Evolutionary conservation across 306 rosid genomes (phyloP).

Genomic region (Cajanus cajan): DNA sequence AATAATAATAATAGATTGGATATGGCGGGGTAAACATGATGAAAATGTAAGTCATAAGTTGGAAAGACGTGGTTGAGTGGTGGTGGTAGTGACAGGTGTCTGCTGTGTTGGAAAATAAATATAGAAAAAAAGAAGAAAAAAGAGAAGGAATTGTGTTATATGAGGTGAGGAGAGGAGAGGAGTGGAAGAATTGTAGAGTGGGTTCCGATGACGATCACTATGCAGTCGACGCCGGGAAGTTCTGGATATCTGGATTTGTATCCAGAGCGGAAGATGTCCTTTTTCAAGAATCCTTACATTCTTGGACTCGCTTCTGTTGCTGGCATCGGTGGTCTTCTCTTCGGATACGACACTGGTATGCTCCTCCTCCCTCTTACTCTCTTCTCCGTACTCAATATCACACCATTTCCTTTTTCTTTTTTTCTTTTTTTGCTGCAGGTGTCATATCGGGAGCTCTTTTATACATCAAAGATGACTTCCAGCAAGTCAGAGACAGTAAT

Average conservation of each 20-base stretch:
- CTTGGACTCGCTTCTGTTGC: slow-evolving; percentile 44
- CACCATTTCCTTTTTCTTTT: not conserved
- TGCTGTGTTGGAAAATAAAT: no score
- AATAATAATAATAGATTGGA: no score
- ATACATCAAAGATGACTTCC: slow-evolving; percentile 48
- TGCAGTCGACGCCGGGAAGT: slow-evolving; percentile 55
- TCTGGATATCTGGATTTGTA: slow-evolving; percentile 50
- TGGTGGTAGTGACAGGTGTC: no score
- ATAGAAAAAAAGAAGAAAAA: no score
- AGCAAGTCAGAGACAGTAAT: slow-evolving; percentile 30
- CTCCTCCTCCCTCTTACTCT: no score
- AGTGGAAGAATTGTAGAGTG: no score
- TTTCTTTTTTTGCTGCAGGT: slow-evolving; percentile 11
- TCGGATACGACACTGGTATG: slow-evolving; percentile 41
- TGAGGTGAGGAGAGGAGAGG: not conserved
- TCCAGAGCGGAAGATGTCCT: slow-evolving; percentile 48
- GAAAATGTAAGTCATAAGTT: no score
- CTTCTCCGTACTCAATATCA: no score
- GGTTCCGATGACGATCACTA: slow-evolving; percentile 34
- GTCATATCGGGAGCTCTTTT: slow-evolving; percentile 55
- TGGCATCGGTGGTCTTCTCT: slow-evolving; percentile 53
- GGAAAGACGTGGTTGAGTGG: no score
- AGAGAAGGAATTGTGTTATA: no score
- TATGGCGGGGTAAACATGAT: no score
- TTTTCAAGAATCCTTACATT: slow-evolving; percentile 50